Conservation (phyloP, 2,329 filamentous ascomycete species). For the Didymellaceae sp. region DNA sequence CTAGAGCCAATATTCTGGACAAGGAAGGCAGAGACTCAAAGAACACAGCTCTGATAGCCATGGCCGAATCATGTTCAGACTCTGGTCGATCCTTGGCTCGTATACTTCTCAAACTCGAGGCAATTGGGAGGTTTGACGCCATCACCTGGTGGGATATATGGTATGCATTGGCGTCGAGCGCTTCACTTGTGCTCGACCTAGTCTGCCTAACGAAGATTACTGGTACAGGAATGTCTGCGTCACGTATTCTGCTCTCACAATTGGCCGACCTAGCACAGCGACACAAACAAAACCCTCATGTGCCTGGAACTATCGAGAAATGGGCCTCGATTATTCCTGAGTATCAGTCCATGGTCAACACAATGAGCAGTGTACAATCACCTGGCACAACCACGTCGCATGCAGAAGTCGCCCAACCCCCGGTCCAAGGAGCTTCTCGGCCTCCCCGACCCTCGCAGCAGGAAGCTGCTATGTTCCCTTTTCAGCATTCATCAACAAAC, state of each 20-base stretch:
- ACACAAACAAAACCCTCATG: constrained; percentile 41
- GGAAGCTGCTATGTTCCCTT: constrained; percentile 26
- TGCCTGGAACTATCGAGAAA: constrained; percentile 49
- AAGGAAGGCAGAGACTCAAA: constrained; percentile 35
- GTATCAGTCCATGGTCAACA: constrained; percentile 43
- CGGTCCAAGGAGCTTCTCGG: constrained; percentile 8
- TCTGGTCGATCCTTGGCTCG: constrained; percentile 46
- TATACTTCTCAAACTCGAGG: constrained; percentile 47
- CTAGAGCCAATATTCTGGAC: constrained; percentile 42
- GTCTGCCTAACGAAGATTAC: constrained; percentile 35
- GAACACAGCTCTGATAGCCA: constrained; percentile 36
- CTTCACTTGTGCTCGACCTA: constrained; percentile 50
- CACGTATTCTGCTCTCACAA: constrained; percentile 42
- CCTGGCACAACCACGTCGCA: constrained; percentile 5
- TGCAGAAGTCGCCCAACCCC: constrained; percentile 12
- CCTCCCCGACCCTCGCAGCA: constrained; percentile 19
- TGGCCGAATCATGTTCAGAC: constrained; percentile 49
- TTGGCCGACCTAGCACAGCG: constrained; percentile 45
- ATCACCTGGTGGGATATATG: constrained; percentile 53
- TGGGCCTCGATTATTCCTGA: constrained; percentile 48
- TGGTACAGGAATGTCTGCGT: constrained; percentile 31
- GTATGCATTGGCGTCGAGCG: constrained; percentile 48
- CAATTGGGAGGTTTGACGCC: constrained; percentile 49
- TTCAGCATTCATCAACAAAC: constrained; percentile 32
- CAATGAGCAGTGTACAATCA: constrained; percentile 24